Conservation (phyloP, 108 stramenopile species). For the Fragilariopsis cylindrus region DNA sequence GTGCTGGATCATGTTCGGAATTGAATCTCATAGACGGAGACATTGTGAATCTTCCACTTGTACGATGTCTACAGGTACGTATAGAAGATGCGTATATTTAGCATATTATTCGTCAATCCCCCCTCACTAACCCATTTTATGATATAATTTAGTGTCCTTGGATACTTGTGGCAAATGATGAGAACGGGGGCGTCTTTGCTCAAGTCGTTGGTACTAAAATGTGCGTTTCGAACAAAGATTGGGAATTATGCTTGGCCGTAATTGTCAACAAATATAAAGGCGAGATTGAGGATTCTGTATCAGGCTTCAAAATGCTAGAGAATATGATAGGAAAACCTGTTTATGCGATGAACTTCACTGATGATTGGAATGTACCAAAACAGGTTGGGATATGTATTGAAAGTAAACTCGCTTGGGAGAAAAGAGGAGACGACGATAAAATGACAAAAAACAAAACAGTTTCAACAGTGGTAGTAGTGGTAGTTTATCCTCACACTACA, state of each 20-base stretch:
- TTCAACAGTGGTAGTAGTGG: constrained; percentile 25
- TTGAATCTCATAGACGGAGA: constrained; percentile 46
- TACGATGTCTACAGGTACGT: constrained; percentile 25
- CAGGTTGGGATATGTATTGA: constrained; percentile 39
- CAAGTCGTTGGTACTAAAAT: constrained; percentile 45
- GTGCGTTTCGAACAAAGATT: constrained; percentile 42
- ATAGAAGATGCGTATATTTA: background rate
- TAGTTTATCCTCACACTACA: constrained; percentile 41
- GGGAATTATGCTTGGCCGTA: constrained; percentile 39
- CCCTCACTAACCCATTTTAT: background rate
- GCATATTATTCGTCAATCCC: background rate
- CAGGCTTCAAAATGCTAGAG: constrained; percentile 37
- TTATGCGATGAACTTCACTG: constrained; percentile 35
- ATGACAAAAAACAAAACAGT: constrained; percentile 8
- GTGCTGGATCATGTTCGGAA: constrained; percentile 45
- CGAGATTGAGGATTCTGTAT: constrained; percentile 29
- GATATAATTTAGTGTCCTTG: constrained; percentile 31
- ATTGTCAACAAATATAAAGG: constrained; percentile 44
- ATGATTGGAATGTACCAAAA: constrained; percentile 26
- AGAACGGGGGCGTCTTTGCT: constrained; percentile 47
- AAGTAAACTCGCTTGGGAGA: constrained; percentile 29
- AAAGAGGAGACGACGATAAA: background rate
- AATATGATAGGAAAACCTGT: constrained; percentile 43
- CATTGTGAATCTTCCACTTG: constrained; percentile 47
- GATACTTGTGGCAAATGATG: constrained; percentile 47